Conservation (phyloP, 2,329 filamentous ascomycete genomes). For the Aspergillus novofumigatus region DNA sequence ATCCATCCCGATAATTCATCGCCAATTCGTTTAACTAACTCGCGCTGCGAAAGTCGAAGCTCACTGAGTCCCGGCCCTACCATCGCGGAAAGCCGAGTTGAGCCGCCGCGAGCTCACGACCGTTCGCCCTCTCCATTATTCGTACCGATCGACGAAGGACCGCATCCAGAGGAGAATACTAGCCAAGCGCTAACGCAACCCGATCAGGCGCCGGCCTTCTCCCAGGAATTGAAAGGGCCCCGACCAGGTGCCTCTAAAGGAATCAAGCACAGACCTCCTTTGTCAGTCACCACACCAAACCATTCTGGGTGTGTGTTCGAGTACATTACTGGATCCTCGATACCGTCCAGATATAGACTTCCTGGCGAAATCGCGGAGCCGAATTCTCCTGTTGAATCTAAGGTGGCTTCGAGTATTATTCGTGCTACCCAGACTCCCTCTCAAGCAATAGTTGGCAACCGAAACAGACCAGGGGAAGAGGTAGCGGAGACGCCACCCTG, state of each 20-base stretch:
- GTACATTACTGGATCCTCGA: constrained; percentile 7
- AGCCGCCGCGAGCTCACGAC: not conserved
- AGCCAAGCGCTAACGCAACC: not conserved
- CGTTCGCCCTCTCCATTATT: constrained; percentile 16
- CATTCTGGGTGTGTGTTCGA: constrained; percentile 8
- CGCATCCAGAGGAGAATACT: constrained; percentile 1
- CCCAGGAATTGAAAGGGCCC: not conserved
- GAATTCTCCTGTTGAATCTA: not conserved
- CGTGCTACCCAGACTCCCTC: not conserved
- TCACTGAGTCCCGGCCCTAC: constrained; percentile 1
- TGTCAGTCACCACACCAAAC: not conserved
- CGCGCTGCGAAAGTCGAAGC: not conserved
- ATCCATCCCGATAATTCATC: constrained; percentile 6
- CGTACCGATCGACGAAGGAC: constrained; percentile 7
- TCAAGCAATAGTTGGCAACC: not conserved
- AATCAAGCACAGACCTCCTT: not conserved
- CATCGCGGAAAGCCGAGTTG: not conserved
- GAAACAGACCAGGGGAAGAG: constrained; percentile 7
- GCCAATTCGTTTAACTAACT: not conserved
- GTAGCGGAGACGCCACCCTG: constrained; percentile 20
- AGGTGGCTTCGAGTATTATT: not conserved
- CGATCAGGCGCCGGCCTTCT: not conserved
- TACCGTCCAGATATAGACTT: constrained; percentile 14
- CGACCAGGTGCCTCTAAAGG: not conserved
- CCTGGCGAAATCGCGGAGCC: constrained; percentile 10